phyloP scores from a whole-genome alignment of 176 grass and related monocot genomes.

The Cenchrus fungigraminus region DNA sequence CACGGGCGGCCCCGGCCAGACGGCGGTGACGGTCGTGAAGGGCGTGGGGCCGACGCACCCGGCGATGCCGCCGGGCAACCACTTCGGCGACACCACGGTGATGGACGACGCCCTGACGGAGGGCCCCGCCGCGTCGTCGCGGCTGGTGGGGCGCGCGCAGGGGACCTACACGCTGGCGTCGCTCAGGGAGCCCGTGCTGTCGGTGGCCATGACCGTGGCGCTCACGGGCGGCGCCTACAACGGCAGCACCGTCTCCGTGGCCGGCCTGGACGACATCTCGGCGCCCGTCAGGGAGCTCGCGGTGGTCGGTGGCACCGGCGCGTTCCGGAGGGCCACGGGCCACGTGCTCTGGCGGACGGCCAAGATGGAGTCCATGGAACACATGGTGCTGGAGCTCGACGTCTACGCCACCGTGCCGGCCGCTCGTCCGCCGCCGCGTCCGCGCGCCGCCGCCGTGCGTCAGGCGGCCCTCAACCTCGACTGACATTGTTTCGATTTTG shows the following conservation, averaged over 20 bases:
- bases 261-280: constrained; percentile 31
- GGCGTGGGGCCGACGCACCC: constrained; percentile 7
- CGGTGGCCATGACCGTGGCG: constrained; percentile 37
- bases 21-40: constrained; percentile 47
- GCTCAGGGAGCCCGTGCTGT: constrained; percentile 12
- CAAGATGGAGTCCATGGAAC: constrained; percentile 35
- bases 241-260: constrained; percentile 46
- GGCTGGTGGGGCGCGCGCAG: constrained; percentile 47
- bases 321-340: constrained; percentile 42
- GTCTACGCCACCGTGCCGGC: constrained; percentile 47
- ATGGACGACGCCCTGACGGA: constrained; percentile 57
- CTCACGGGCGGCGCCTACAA: constrained; percentile 36
- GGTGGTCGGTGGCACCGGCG: constrained; percentile 50
- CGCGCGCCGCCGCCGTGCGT: neutral
- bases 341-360: constrained; percentile 49
- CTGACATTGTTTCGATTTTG: neutral
- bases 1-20: constrained; percentile 37
- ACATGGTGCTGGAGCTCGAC: constrained; percentile 53
- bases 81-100: constrained; percentile 58
- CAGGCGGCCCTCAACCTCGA: neutral
- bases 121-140: constrained; percentile 24
- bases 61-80: constrained; percentile 37
- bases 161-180: constrained; percentile 37
- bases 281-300: constrained; percentile 41
- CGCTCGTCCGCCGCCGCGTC: neutral